Evolutionary conservation across 176 grass and related monocot species (phyloP), one percentile per base, ranked within the genome.

Genomic region (Avena insularis): DNA sequence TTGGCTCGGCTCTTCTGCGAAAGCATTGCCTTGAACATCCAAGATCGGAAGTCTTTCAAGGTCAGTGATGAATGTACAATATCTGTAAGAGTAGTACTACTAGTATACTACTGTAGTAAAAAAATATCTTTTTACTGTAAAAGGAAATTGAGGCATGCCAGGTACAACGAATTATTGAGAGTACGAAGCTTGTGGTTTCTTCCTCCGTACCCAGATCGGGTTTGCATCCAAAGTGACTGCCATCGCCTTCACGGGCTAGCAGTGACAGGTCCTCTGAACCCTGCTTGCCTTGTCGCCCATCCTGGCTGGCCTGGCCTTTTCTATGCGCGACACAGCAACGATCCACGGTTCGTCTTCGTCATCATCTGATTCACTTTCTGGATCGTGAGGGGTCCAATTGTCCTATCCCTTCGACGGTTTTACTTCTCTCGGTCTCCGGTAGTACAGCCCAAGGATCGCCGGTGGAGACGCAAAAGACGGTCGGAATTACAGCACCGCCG

Each of bases 191-290:
- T 20, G 5, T 35, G 29, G 12, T 66, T 66, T 1, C 2, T 15
- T 8, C 49, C 51, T 61, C 13, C n/a, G n/a, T 49, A 12, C 25
- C 25, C 61, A 16, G 46, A 33, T 11, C 0, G 10, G 10, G 55
- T 6, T n/a, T 23, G 10, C 80, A 11, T 40, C 48, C 20, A 25
- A 82, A 62, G 21, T 12, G 13, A 67, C 23, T 71, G 53, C 17
- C 84, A 23, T 31, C 4, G 35, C 5, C 59, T 75, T 91, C 89
- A 87, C 68, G 85, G 78, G 86, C 57, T 48, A 45, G 68, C 80
- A 76, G 45, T 27, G 79, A 87, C 79, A 46, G 38, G 57, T 38
- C 86, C 60, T 35, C 33, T 35, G 50, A 54, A 82, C 58, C 11
- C 13, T 10, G 14, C 15, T 10, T 4, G 40, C 75, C 79, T 29